Evolutionary conservation across 2,329 filamentous ascomycete species (phyloP), one percentile per base, ranked within the genome.

Genomic region (Camptophora hylomeconis): DNA sequence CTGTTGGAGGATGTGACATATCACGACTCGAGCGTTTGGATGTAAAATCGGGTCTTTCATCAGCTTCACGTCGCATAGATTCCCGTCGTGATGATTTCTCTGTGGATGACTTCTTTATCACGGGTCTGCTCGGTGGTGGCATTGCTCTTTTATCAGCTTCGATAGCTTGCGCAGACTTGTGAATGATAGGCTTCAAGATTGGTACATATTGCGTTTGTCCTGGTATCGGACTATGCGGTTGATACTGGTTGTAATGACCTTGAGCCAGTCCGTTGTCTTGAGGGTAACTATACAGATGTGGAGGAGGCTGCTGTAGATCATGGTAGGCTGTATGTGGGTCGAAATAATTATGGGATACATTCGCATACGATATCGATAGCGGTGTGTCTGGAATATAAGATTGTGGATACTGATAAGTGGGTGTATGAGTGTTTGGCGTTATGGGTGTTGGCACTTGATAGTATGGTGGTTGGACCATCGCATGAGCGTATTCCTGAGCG

Each of bases 41-140:
- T 11, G 29, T 25, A 13, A 39, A 17, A 11, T 20, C 19, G 19
- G 38, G 41, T 9, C 41, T 32, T 17, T 38, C 39, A 3, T 28
- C 25, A 4, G 22, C 13, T 15, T 41, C 40, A 3, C 25, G 8
- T 16, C 17, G 18, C 5, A 20, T 20, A 23, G 32, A 32, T 4
- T 24, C 20, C 17, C 32, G 25, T 22, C 38, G 41, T 11, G 40
- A 41, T 7, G 32, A 36, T 5, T 38, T 35, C 32, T n/a, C 20
- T 16, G 17, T 26, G 28, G 10, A 35, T 31, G 14, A 24, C 18
- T 7, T 41, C 35, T 7, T 37, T 29, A 7, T 35, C 29, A 9
- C 33, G 3, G 35, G 35, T 21, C 36, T 39, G 18, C 35, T 24
- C 21, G 41, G 41, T 5, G 41, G 41, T 10, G 35, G 37, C 41